Percentiles rank a stretch among this genome's conserved stretches.
Evolutionary conservation across 805 yeast genomes (phyloP).

Genomic region (Saccharomycopsis javanensis): DNA sequence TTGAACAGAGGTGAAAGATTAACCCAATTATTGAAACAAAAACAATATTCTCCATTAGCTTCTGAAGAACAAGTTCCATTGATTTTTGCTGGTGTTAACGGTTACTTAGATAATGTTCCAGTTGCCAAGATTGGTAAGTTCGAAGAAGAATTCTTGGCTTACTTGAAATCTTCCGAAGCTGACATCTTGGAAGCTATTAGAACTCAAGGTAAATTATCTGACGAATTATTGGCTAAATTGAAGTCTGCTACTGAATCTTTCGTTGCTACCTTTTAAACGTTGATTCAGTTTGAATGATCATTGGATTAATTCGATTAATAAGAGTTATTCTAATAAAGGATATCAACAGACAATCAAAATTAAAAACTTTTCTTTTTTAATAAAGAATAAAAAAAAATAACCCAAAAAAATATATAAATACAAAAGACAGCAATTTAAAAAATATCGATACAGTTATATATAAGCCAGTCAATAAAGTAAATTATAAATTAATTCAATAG

Average conservation of each 20-base stretch:
- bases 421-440: constrained; percentile 2
- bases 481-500: neutral
- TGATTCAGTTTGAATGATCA: neutral
- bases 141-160: constrained; percentile 86
- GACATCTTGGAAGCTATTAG: constrained; percentile 77
- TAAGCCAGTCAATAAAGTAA: neutral
- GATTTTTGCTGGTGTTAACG: constrained; percentile 99
- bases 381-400: neutral
- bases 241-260: constrained; percentile 89
- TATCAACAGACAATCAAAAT: neutral
- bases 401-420: constrained; percentile 1
- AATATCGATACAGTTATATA: constrained; percentile 1
- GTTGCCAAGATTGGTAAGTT: constrained; percentile 80
- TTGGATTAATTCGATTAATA: neutral
- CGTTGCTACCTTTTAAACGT: constrained; percentile 70
- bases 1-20: constrained; percentile 99
- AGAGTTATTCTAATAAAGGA: neutral
- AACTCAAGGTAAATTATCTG: constrained; percentile 81
- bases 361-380: neutral
- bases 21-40: constrained; percentile 96
- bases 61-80: constrained; percentile 99
- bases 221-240: constrained; percentile 78
- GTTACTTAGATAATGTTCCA: constrained; percentile 86
- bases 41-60: constrained; percentile 92
- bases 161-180: constrained; percentile 84